Conservation (phyloP, 805 yeast species). For the Yarrowia alimentaria region DNA sequence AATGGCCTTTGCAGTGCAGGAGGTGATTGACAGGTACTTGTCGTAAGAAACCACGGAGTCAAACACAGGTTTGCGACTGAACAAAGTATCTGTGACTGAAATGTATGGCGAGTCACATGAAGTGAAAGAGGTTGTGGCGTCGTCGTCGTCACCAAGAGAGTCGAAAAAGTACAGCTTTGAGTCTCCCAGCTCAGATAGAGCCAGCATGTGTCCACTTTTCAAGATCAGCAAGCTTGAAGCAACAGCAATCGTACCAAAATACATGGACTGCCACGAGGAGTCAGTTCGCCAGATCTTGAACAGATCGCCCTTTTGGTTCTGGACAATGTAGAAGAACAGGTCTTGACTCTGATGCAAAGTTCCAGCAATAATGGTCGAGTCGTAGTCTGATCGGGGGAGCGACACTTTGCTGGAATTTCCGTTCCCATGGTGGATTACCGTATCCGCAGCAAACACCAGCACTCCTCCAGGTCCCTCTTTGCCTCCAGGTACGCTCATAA, state of each 20-base stretch:
- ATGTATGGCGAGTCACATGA: neutral
- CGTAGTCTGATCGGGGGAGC: slow-evolving; percentile 21
- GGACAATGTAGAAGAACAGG: slow-evolving; percentile 66
- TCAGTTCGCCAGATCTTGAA: slow-evolving; percentile 60
- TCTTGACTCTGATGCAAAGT: slow-evolving; percentile 65
- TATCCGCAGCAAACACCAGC: slow-evolving; percentile 48
- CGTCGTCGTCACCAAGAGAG: slow-evolving; percentile 59
- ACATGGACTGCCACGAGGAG: slow-evolving; percentile 51
- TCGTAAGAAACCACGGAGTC: slow-evolving; percentile 57
- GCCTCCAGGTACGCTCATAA: slow-evolving; percentile 72
- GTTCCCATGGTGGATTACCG: neutral
- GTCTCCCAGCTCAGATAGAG: slow-evolving; percentile 60
- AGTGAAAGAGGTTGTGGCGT: slow-evolving; percentile 31
- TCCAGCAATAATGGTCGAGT: slow-evolving; percentile 48
- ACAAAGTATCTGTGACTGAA: slow-evolving; percentile 17
- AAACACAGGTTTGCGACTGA: slow-evolving; percentile 29
- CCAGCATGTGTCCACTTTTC: slow-evolving; percentile 73
- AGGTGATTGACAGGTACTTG: neutral
- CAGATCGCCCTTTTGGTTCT: slow-evolving; percentile 69
- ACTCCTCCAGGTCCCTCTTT: slow-evolving; percentile 70
- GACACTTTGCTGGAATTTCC: slow-evolving; percentile 29
- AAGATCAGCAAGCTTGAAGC: slow-evolving; percentile 58
- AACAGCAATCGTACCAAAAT: slow-evolving; percentile 74
- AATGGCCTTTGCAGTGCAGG: slow-evolving; percentile 31
- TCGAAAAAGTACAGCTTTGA: slow-evolving; percentile 77